Evolutionary conservation across 1,139 yeast genomes (phyloP).

Genomic region (Pichia sp.): DNA sequence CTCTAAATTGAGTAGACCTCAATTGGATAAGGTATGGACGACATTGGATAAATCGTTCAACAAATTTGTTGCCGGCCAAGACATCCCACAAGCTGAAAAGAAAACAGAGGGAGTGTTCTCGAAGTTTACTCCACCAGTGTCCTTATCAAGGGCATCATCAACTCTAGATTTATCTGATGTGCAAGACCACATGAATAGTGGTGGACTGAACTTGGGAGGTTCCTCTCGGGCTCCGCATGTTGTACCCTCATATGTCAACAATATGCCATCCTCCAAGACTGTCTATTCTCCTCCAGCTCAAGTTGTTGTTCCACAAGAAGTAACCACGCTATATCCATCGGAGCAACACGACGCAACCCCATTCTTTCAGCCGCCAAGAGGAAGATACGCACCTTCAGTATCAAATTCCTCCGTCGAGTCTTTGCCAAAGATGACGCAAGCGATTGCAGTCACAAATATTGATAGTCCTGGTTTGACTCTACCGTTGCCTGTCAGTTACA

Average conservation of each 20-base stretch:
- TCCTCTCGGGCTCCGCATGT: no score
- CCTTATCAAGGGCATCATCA: slow-evolving; percentile 46
- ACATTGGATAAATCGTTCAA: slow-evolving; percentile 71
- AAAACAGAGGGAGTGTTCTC: slow-evolving; percentile 59
- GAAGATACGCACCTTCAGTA: not conserved
- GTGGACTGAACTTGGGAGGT: not conserved
- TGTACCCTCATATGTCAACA: no score
- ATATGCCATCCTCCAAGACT: no score
- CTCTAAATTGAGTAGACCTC: slow-evolving; percentile 48
- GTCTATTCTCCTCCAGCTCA: no score
- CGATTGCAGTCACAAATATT: no score
- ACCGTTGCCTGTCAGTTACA: no score
- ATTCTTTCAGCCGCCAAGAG: not conserved
- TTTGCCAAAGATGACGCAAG: no score
- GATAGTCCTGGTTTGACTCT: no score
- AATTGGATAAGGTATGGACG: slow-evolving; percentile 81
- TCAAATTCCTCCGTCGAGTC: not conserved
- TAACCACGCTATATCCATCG: no score
- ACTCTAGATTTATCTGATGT: slow-evolving; percentile 33
- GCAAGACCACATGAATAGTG: not conserved
- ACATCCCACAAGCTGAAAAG: slow-evolving; percentile 26
- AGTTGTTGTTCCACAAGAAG: no score
- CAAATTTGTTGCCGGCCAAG: slow-evolving; percentile 90
- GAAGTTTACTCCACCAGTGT: slow-evolving; percentile 53
- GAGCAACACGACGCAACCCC: no score